These are phyloP conservation scores for Colletotrichum sp. DNA, from an alignment of 2,329 filamentous ascomycete species.

Conservation along the genomic window DNA sequence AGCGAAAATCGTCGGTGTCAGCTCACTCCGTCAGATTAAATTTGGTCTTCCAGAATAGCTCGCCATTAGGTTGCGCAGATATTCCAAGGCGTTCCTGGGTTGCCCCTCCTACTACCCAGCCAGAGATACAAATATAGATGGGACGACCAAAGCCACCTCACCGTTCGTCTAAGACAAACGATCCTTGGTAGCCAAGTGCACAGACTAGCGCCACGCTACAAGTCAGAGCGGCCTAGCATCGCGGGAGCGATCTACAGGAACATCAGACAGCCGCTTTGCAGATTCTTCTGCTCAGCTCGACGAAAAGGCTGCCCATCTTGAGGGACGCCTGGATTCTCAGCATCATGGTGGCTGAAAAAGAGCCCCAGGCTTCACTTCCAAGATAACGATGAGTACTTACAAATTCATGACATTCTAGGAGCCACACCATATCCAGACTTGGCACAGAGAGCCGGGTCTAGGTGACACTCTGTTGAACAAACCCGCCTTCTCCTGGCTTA, in stretches of 20 bases:
- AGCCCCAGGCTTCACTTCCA: not conserved
- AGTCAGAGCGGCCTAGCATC: not conserved
- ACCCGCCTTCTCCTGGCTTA: not conserved
- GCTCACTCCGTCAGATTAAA: not conserved
- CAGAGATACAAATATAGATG: not conserved
- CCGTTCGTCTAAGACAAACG: not conserved
- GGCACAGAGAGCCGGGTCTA: not conserved
- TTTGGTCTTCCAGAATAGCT: not conserved
- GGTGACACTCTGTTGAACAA: not conserved
- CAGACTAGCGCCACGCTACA: not conserved
- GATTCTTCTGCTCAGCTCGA: not conserved
- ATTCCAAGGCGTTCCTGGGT: not conserved
- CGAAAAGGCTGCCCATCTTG: not conserved
- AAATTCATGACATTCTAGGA: not conserved
- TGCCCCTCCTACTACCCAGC: not conserved
- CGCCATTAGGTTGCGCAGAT: no score
- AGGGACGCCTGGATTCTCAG: not conserved
- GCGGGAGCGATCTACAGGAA: conserved; percentile 9
- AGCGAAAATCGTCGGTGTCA: not conserved
- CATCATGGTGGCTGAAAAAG: not conserved
- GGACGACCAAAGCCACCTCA: not conserved
- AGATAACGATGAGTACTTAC: not conserved
- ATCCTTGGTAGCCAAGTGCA: not conserved
- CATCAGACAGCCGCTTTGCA: conserved; percentile 8
- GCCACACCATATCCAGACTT: not conserved